phyloP scores from a whole-genome alignment of 768 basidiomycete species.

The Chalciporus piperatus region DNA sequence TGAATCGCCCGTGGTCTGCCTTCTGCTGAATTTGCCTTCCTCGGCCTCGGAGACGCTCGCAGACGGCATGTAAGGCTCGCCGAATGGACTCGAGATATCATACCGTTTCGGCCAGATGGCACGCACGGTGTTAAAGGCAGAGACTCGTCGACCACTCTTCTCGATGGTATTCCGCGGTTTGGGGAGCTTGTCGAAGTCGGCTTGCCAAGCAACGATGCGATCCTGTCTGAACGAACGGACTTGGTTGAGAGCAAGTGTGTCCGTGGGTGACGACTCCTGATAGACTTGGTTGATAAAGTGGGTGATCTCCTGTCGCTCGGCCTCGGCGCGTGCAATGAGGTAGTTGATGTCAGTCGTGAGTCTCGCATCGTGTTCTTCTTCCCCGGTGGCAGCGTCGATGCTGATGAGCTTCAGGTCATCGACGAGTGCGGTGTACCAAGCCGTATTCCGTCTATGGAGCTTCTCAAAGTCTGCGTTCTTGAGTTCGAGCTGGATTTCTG shows the following conservation, averaged over 20 bases:
- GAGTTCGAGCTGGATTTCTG: slow-evolving; percentile 83
- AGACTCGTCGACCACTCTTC: slow-evolving; percentile 50
- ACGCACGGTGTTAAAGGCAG: slow-evolving; percentile 67
- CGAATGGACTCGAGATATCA: slow-evolving; percentile 52
- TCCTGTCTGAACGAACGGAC: slow-evolving; percentile 88
- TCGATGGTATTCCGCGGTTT: slow-evolving; percentile 60
- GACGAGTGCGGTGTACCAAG: slow-evolving; percentile 74
- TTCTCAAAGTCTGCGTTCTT: slow-evolving; percentile 90
- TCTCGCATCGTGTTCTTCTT: slow-evolving; percentile 64
- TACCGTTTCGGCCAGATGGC: slow-evolving; percentile 69
- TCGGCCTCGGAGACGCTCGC: slow-evolving; percentile 74
- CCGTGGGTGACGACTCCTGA: slow-evolving; percentile 72
- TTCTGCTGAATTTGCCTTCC: slow-evolving; percentile 46
- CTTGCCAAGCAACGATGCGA: slow-evolving; percentile 95
- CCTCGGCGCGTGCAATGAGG: slow-evolving; percentile 70
- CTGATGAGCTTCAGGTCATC: slow-evolving; percentile 75
- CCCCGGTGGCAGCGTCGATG: slow-evolving; percentile 77
- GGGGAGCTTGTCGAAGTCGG: slow-evolving; percentile 83
- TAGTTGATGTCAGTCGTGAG: slow-evolving; percentile 61
- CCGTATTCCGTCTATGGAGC: slow-evolving; percentile 64
- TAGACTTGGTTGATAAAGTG: slow-evolving; percentile 77
- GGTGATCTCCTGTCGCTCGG: slow-evolving; percentile 70
- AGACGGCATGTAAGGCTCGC: slow-evolving; percentile 55
- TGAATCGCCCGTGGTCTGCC: slow-evolving; percentile 53
- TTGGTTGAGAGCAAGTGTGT: slow-evolving; percentile 84